Base-by-base conservation (phyloP, 345 rosid species). In the Aethionema arabicum region DNA sequence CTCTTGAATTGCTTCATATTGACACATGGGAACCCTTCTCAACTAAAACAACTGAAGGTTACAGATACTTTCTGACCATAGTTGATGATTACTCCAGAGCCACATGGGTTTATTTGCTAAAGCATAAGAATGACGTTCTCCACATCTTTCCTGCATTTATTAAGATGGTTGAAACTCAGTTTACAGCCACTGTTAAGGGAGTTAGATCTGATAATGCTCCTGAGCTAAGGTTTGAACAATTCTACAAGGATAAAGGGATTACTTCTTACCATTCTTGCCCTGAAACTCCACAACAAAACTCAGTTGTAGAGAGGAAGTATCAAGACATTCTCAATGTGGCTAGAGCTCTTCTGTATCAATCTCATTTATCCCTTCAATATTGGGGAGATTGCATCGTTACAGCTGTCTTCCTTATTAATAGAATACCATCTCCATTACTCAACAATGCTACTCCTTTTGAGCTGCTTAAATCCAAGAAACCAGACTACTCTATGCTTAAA, bases 141-240 rank as follows among this genome's bases (percentile, higher is more conserved):
- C 31, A 1, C 0, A 27, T 52, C 0, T 52, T 52, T 8, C 56
- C 27, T 0, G 27, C 56, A 3, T 52, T 52, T 1, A 1, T 32
- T 0, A 3, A 7, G 4, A 16, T 6, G 2, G 11, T 52, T 32
- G 56, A 52, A 2, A 32, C 2, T 1, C 56, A 52, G 12, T 52
- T 4, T 7, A 2, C 7, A 0, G 0, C 0, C 6, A 32, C 7
- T 1, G 29, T 52, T 0, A 52, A 52, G 2, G 10, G 2, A 0
- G 56, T 52, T 0, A 8, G 52, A 8, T 21, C 12, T 0, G 7
- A 27, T 1, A 47, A 21, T 27, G 32, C 32, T 2, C 6, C 2
- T 0, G 30, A 45, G 4, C 4, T 45, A 4, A 5, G 11, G 0
- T 45, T 45, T 4, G 8, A 8, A 14, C 2, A 2, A 2, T 45